phyloP scores from a whole-genome alignment of 495 filamentous ascomycete genomes.

The Penicillium arizonense region DNA sequence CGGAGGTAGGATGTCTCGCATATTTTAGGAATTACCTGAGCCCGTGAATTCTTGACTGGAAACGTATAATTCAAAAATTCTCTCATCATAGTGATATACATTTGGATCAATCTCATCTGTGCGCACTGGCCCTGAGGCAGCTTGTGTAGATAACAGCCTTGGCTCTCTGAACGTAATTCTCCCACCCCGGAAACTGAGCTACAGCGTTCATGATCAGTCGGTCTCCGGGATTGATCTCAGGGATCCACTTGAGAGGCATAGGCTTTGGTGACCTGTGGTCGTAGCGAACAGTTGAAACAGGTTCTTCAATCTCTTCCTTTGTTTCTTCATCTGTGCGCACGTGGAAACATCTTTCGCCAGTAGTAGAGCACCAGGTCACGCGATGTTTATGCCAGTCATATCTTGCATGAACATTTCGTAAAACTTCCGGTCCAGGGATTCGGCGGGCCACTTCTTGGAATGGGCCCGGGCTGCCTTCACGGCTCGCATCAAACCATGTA shows the following conservation, averaged over 20 bases:
- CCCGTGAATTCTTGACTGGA: no score
- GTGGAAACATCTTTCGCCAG: neutral
- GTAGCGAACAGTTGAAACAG: neutral
- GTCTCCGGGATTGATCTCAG: constrained; percentile 1
- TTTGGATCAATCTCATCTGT: no score
- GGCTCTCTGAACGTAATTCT: neutral
- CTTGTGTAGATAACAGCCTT: neutral
- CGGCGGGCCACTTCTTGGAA: neutral
- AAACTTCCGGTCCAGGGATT: neutral
- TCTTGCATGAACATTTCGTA: neutral
- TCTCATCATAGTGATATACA: no score
- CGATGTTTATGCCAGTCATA: neutral
- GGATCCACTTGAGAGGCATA: neutral
- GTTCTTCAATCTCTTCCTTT: neutral
- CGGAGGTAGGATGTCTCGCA: no score
- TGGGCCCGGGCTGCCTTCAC: neutral
- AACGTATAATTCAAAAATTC: no score
- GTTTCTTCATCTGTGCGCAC: neutral
- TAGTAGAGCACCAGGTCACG: neutral
- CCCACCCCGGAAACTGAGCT: constrained; percentile 1
- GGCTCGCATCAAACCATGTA: constrained; percentile 4
- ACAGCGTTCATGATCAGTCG: neutral
- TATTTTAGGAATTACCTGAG: no score
- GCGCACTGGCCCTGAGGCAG: neutral
- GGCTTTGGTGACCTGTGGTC: neutral